phyloP scores from a whole-genome alignment of 1,284 basidiomycete species.

The Ganoderma multipileum region DNA sequence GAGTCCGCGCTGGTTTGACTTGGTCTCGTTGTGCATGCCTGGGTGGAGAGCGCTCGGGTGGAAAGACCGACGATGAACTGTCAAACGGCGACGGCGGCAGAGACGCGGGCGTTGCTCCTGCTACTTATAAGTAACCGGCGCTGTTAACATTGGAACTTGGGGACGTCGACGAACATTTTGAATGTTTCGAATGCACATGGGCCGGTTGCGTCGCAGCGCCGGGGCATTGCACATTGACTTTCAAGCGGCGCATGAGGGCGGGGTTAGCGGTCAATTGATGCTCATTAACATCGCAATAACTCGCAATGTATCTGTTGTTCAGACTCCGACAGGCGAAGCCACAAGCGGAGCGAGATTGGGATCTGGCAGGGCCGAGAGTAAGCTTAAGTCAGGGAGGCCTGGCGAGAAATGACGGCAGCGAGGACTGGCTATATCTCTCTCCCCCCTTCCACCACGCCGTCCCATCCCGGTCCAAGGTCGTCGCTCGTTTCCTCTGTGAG shows the following conservation, averaged over 20 bases:
- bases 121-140: too few relatives aligned
- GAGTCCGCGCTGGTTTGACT: not conserved
- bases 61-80: not conserved
- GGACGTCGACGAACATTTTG: too few relatives aligned
- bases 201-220: not conserved
- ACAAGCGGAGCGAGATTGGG: conserved; percentile 1
- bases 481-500: conserved; percentile 20
- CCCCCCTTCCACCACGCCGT: conserved; percentile 2
- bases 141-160: not conserved
- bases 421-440: not conserved
- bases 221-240: not conserved
- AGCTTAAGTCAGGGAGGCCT: not conserved
- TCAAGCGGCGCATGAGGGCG: not conserved
- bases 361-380: not conserved
- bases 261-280: not conserved
- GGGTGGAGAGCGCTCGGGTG: not conserved
- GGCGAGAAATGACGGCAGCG: conserved; percentile 1
- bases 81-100: not conserved
- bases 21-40: not conserved
- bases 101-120: not conserved
- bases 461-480: conserved; percentile 21
- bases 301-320: not conserved
- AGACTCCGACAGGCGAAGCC: not conserved
- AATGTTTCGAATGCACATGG: not conserved
- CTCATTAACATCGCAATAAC: not conserved